Evolutionary conservation across 495 filamentous ascomycete genomes (phyloP).

Genomic region (Talaromyces nanjingensis): DNA sequence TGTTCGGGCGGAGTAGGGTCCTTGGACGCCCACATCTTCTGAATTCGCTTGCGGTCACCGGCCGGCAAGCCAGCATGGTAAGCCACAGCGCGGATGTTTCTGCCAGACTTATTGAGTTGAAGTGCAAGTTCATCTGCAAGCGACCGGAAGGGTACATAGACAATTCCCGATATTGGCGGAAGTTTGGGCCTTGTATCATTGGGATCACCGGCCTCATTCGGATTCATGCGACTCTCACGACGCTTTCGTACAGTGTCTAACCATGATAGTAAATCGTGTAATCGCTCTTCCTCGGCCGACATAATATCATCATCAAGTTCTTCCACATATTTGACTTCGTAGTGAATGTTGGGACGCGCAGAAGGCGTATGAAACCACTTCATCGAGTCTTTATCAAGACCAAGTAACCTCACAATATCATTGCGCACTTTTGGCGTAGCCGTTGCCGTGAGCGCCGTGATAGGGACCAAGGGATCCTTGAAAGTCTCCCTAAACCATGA

Average conservation of each 20-base stretch:
- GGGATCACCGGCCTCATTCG: background rate
- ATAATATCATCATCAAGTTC: slow-evolving; percentile 34
- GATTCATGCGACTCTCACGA: background rate
- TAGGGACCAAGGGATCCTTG: slow-evolving; percentile 74
- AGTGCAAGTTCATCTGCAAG: slow-evolving; percentile 61
- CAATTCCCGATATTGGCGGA: slow-evolving; percentile 71
- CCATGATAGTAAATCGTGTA: slow-evolving; percentile 54
- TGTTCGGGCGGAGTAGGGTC: slow-evolving; percentile 24
- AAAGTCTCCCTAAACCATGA: slow-evolving; percentile 74
- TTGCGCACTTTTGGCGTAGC: slow-evolving; percentile 71
- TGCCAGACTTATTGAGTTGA: slow-evolving; percentile 21
- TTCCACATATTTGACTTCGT: slow-evolving; percentile 80
- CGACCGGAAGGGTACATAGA: slow-evolving; percentile 76
- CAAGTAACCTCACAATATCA: slow-evolving; percentile 72
- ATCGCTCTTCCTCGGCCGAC: slow-evolving; percentile 32
- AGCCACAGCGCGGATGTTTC: slow-evolving; percentile 36
- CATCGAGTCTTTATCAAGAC: slow-evolving; percentile 52
- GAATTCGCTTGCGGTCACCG: slow-evolving; percentile 36
- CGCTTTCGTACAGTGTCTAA: slow-evolving; percentile 18
- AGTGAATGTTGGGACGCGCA: slow-evolving; percentile 78
- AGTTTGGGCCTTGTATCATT: slow-evolving; percentile 33
- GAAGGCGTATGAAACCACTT: slow-evolving; percentile 75
- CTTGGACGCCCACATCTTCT: slow-evolving; percentile 68
- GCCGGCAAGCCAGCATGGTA: slow-evolving; percentile 45
- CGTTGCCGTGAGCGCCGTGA: slow-evolving; percentile 88